phyloP scores from a whole-genome alignment of 306 rosid species.

The Inga leiocalycina region DNA sequence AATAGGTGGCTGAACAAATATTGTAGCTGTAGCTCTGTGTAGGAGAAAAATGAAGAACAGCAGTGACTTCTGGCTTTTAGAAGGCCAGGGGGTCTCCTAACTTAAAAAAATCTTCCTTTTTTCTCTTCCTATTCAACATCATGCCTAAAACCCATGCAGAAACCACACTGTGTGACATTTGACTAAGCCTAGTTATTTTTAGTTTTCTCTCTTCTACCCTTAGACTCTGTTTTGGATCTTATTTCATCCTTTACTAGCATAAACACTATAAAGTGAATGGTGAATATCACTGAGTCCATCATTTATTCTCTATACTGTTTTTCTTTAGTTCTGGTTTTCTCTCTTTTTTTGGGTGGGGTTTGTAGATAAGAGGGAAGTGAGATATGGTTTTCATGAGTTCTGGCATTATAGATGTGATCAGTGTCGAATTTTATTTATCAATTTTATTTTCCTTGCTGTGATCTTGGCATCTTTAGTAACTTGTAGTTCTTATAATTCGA shows the following conservation, averaged over 20 bases:
- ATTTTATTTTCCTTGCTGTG: not conserved
- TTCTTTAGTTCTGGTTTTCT: not conserved
- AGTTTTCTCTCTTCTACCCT: not conserved
- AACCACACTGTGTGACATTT: not conserved
- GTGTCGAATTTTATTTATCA: no score
- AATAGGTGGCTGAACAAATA: no score
- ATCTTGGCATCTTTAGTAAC: slow-evolving; percentile 42
- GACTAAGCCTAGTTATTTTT: not conserved
- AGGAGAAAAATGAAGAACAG: no score
- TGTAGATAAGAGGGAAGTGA: not conserved
- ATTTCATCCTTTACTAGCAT: no score
- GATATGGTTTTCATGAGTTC: no score
- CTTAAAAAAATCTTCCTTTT: not conserved
- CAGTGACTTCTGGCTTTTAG: no score
- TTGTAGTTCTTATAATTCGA: slow-evolving; percentile 40
- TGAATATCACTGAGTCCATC: no score
- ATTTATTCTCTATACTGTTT: not conserved
- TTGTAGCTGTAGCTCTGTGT: no score
- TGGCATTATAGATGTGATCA: no score
- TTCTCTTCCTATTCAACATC: not conserved
- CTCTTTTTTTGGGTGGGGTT: not conserved
- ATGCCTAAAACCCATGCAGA: not conserved
- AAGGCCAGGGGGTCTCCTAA: not conserved
- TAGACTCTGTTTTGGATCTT: no score
- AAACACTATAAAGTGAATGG: no score